These are phyloP conservation scores for Gliomastix tumulicola DNA, from an alignment of 2,329 filamentous ascomycete species.

Conservation along the genomic window DNA sequence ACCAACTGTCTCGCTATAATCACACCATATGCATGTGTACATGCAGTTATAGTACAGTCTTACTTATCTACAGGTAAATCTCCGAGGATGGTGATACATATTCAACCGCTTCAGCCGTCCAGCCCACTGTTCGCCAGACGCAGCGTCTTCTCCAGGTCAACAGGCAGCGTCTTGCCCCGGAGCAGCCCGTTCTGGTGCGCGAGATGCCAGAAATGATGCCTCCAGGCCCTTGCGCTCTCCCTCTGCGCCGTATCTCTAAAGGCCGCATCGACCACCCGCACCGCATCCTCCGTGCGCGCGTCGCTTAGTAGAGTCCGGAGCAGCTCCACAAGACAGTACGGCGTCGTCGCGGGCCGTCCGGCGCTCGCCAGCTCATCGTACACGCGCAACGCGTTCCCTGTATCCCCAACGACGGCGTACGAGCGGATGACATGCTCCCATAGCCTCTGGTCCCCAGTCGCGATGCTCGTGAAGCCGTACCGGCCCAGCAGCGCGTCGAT, in stretches of 20 bases:
- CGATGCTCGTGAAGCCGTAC: slow-evolving; percentile 30
- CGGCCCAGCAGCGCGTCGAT: slow-evolving; percentile 56
- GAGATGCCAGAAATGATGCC: slow-evolving; percentile 42
- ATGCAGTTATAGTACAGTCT: too few relatives aligned
- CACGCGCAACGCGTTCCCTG: slow-evolving; percentile 38
- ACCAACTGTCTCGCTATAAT: too few relatives aligned
- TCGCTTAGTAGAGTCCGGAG: slow-evolving; percentile 22
- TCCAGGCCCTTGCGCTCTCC: slow-evolving; percentile 29
- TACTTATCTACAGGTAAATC: too few relatives aligned
- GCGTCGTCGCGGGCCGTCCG: slow-evolving; percentile 30
- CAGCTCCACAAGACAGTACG: slow-evolving; percentile 35
- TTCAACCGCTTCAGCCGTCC: not conserved
- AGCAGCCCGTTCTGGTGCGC: slow-evolving; percentile 33
- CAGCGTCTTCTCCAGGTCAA: slow-evolving; percentile 5
- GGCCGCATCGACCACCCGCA: slow-evolving; percentile 21
- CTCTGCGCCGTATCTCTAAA: slow-evolving; percentile 12
- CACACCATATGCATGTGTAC: too few relatives aligned
- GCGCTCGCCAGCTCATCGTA: slow-evolving; percentile 35
- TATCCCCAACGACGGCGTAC: slow-evolving; percentile 49
- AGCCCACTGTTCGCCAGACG: not conserved
- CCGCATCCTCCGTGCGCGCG: slow-evolving; percentile 16
- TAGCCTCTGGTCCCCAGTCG: slow-evolving; percentile 50
- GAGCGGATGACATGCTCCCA: slow-evolving; percentile 67
- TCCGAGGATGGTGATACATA: too few relatives aligned
- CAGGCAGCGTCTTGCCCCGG: too few relatives aligned